Evolutionary conservation across 129 eudicot species (phyloP).

Genomic region (Chrysanthemum lavandulifolium): DNA sequence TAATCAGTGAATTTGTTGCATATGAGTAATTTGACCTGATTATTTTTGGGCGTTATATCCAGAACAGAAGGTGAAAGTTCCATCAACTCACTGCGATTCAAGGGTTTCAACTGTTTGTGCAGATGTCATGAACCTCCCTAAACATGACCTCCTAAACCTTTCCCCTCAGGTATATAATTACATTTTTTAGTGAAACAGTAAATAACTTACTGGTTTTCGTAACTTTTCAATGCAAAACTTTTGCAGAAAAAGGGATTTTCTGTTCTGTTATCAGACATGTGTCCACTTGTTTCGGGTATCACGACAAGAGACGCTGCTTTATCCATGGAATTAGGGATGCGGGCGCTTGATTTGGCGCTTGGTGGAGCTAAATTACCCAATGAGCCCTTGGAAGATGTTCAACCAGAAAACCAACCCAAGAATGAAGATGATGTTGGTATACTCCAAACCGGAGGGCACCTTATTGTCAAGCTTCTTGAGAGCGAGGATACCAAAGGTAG

Average conservation of each 20-base stretch:
- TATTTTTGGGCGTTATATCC: conserved; percentile 21
- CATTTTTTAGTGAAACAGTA: too few species aligned
- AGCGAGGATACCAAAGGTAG: conserved; percentile 87
- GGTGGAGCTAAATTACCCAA: conserved; percentile 41
- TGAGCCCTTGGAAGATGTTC: conserved; percentile 15
- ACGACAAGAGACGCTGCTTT: conserved; percentile 80
- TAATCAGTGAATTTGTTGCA: not conserved
- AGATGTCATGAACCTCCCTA: conserved; percentile 75
- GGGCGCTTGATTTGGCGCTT: conserved; percentile 83
- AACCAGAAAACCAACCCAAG: conserved; percentile 21
- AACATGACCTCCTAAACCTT: conserved; percentile 51
- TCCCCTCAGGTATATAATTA: conserved; percentile 68
- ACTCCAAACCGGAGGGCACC: conserved; percentile 71
- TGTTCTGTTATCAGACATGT: conserved; percentile 91
- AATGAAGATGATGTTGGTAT: conserved; percentile 39
- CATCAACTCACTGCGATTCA: conserved; percentile 67
- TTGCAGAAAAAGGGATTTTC: conserved; percentile 80
- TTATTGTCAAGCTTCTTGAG: conserved; percentile 82
- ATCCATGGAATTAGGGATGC: conserved; percentile 88
- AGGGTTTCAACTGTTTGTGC: conserved; percentile 85
- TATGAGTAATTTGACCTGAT: conserved; percentile 2
- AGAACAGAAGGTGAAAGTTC: conserved; percentile 97
- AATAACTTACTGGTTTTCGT: not conserved
- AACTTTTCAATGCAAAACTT: not conserved
- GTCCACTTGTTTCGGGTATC: conserved; percentile 90